Base-by-base conservation (phyloP, 139 green algal genomes). In the Pedinophyceae sp. region DNA sequence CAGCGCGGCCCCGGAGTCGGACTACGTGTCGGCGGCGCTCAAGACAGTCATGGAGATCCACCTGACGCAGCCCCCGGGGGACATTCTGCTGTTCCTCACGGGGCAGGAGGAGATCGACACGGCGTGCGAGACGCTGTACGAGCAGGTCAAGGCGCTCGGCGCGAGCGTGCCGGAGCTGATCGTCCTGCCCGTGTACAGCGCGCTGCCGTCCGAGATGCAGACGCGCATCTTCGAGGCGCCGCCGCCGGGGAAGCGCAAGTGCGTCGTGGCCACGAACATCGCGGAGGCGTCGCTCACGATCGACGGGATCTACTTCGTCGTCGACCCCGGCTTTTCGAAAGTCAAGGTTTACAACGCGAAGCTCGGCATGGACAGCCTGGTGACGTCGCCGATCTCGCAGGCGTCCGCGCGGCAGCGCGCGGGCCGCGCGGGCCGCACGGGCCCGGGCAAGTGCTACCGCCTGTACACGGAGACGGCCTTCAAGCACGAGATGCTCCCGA, bases 251-350 rank as follows among this genome's bases (percentile, higher is more conserved):
- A 87, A 80, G 2, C 79, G 91, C 29, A 98, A 98, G 66, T 75
- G 68, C 30, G 87, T 98, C 18, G 82, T 98, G 48, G 89, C 91
- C 41, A 98, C 91, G 68, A 98, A 98, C 78, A 98, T 98, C 53
- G 91, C 91, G 0, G 91, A 98, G 66, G 87, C 91, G 16, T 90
- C 74, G 0, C 77, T 98, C 19, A 98, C 91, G 34, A 98, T 98
- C 48, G 91, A 98, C 60, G 91, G 90, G 60, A 93, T 98, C 70
- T 95, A 94, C 65, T 97, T 93, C 58, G 89, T 97, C 1, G 81
- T 97, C 10, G 89, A 97, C 63, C 75, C 76, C 15, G 83, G 85
- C 29, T 1, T 86, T 84, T 39, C 74, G 16, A 89, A 91, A 59
- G 71, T 85, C 58, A 92, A 88, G 70, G 69, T 77, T 28, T 86